Evolutionary conservation across 306 rosid genomes (phyloP).

Genomic region (Lathyrus oleraceus): DNA sequence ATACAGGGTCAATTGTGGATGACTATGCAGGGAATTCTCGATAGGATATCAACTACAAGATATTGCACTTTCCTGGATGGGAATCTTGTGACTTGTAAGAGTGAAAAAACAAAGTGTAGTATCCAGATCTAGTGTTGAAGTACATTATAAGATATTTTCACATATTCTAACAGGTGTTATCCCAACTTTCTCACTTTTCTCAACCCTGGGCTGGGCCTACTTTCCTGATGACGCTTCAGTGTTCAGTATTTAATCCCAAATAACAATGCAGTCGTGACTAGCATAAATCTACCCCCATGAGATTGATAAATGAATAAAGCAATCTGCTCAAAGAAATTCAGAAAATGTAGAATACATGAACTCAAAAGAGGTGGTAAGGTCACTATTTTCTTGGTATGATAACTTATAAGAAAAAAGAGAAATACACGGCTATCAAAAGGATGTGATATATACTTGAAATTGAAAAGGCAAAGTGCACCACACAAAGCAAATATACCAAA

Average conservation of each 20-base stretch:
- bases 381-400: neutral
- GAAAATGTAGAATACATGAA: neutral
- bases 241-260: neutral
- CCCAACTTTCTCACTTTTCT: neutral
- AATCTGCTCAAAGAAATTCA: constrained; percentile 5
- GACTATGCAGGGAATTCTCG: no score
- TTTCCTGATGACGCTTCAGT: neutral
- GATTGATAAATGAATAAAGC: constrained; percentile 15
- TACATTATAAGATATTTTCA: neutral
- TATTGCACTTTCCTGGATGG: no score
- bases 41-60: no score
- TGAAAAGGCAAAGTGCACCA: constrained; percentile 6
- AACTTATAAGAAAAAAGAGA: neutral
- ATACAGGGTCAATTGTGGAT: no score
- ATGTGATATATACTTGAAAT: constrained; percentile 6
- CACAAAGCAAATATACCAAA: constrained; percentile 9
- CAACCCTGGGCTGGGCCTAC: neutral
- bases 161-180: neutral
- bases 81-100: no score
- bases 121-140: no score
- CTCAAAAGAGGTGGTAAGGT: neutral
- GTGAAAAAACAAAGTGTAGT: no score
- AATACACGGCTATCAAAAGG: neutral
- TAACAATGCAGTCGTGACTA: neutral
- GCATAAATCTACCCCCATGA: constrained; percentile 11